Evolutionary conservation across 148 eudicot species (phyloP), one percentile per base, ranked within the genome.

Genomic region (Camellia granthamiana): DNA sequence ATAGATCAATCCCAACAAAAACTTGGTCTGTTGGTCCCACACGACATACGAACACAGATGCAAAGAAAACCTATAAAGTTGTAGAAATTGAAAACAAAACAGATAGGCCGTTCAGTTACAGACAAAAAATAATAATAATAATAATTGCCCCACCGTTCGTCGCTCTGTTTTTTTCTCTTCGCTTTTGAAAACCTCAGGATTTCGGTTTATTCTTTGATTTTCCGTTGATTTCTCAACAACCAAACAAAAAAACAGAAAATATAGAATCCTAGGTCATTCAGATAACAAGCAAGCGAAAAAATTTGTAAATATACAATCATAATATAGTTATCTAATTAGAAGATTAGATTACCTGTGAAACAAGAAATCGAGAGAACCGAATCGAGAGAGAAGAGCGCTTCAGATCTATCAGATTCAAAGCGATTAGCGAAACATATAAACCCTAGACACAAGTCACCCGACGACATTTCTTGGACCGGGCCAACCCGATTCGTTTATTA

Each of bases 171-270:
- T 30, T 30, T 12, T 13, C 3, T 6, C 8, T 8, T 13, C 12
- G 72, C 21, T 42, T 68, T 68, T 2, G 7, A 6, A 2, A 23
- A 4, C 6, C 11, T 11, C 44, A 66, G 12, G 16, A 30, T 38
- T 41, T 38, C 38, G 2, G 12, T 15, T 8, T 12, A 64, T 7
- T 23, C 9, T 8, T 30, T 55, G 2, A 5, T 30, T 74, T 74
- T 12, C 77, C 44, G n/a, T 30, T 47, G 38, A 74, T 74, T 74
- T 55, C 77, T 38, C 77, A n/a, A 19, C 11, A 43, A 75, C 67
- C 78, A 43, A 75, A 75, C 19, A 30, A 10, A 18, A 43, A 41
- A 16, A 16, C 6, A 23, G 16, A 73, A 12, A 6, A 7, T 3
- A 4, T 4, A 15, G 23, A 16, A 59, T 11, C 10, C 8, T 15